These are phyloP conservation scores for Ogataea pini DNA, from an alignment of 805 yeast genomes.

Conservation along the genomic window DNA sequence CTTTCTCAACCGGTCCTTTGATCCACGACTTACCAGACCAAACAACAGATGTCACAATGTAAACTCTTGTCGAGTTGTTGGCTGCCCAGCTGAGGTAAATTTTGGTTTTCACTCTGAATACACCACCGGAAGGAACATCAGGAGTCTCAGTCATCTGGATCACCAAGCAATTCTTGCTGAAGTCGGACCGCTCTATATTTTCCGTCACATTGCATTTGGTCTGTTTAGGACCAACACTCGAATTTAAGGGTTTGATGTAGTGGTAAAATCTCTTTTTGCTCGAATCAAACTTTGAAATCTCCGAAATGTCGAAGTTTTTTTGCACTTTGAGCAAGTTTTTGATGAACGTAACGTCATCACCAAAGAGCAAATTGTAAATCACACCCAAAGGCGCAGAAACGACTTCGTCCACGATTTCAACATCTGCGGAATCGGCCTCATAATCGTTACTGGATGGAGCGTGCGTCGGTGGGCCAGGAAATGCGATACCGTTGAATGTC, in stretches of 20 bases:
- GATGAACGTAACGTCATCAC: slow-evolving; percentile 51
- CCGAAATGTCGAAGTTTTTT: slow-evolving; percentile 61
- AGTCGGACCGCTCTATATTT: slow-evolving; percentile 52
- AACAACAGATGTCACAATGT: slow-evolving; percentile 55
- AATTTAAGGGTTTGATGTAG: slow-evolving; percentile 64
- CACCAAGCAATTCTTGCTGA: slow-evolving; percentile 47
- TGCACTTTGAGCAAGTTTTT: slow-evolving; percentile 53
- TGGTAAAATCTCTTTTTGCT: slow-evolving; percentile 48
- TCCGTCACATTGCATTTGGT: slow-evolving; percentile 68
- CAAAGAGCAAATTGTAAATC: slow-evolving; percentile 60
- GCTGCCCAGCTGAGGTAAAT: slow-evolving; percentile 64
- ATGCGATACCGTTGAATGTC: slow-evolving; percentile 40
- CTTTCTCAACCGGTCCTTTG: slow-evolving; percentile 72
- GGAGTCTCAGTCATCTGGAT: slow-evolving; percentile 67
- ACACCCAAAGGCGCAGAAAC: slow-evolving; percentile 67
- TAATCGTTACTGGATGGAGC: slow-evolving; percentile 42
- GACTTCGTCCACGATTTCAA: slow-evolving; percentile 52
- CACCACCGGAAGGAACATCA: slow-evolving; percentile 78
- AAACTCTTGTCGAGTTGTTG: slow-evolving; percentile 52
- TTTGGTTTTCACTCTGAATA: slow-evolving; percentile 62
- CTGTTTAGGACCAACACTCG: slow-evolving; percentile 76
- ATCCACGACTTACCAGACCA: slow-evolving; percentile 84
- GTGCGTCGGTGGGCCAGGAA: slow-evolving; percentile 41
- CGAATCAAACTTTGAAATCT: slow-evolving; percentile 42
- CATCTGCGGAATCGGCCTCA: slow-evolving; percentile 49